Evolutionary conservation across 208 protist genomes (phyloP).

Genomic region (Trypanosomatidae sp.): DNA sequence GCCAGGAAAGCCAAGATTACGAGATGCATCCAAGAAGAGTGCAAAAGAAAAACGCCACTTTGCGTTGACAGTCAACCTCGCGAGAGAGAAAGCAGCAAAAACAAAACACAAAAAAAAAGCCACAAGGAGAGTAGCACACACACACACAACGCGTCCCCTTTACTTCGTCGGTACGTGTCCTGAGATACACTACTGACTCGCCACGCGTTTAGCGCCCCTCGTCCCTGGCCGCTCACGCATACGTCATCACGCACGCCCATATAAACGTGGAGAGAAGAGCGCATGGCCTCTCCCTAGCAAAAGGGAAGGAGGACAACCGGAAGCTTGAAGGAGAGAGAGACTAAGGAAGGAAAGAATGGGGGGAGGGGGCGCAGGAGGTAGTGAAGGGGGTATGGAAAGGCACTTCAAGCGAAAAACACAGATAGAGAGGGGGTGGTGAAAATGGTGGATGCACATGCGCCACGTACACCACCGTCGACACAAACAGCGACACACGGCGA

Average conservation of each 20-base stretch:
- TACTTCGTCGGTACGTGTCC: background rate
- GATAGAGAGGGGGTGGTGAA: background rate
- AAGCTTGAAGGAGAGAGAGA: background rate
- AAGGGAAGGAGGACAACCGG: background rate
- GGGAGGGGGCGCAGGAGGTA: background rate
- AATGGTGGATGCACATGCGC: background rate
- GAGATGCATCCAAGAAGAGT: constrained; percentile 6
- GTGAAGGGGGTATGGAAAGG: constrained; percentile 7
- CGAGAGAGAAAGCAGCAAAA: constrained; percentile 7
- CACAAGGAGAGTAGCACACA: too few species aligned
- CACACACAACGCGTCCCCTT: background rate
- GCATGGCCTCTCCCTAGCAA: constrained; percentile 1
- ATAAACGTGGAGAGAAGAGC: background rate
- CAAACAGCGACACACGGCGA: background rate
- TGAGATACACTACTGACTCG: background rate
- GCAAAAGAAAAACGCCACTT: background rate
- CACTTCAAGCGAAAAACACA: constrained; percentile 12
- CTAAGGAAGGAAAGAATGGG: background rate
- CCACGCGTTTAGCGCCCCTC: background rate
- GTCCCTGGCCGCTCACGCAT: background rate
- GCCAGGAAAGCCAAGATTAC: background rate
- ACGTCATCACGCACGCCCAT: background rate
- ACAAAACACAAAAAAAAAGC: background rate
- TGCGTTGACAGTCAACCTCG: background rate
- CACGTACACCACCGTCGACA: background rate